phyloP scores from a whole-genome alignment of 805 yeast genomes.

The Wickerhamomyces rabaulensis region DNA sequence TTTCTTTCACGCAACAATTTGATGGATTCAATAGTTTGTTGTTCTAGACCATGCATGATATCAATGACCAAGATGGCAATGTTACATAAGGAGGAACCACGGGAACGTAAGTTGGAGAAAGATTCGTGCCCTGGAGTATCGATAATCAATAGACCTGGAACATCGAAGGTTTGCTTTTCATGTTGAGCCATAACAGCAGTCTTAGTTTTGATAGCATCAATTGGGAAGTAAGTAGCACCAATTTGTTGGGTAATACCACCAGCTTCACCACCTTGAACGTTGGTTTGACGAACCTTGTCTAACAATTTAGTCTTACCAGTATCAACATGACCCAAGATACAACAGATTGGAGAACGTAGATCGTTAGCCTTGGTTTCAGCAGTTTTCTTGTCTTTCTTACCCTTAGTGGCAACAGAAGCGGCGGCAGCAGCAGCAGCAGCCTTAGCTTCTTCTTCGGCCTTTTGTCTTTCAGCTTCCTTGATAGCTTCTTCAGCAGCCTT shows the following conservation, averaged over 20 bases:
- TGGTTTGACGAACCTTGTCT: conserved; percentile 97
- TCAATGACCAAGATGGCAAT: conserved; percentile 98
- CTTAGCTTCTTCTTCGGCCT: conserved; percentile 25
- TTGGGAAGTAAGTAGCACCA: conserved; percentile 99
- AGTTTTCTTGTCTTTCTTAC: conserved; percentile 21
- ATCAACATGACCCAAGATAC: conserved; percentile 99
- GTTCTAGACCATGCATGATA: conserved; percentile 98
- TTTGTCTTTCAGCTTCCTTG: conserved; percentile 20
- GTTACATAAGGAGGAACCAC: conserved; percentile 99
- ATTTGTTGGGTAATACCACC: conserved; percentile 99
- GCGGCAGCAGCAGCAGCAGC: conserved; percentile 14
- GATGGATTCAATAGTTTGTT: conserved; percentile 93
- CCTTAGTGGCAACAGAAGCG: conserved; percentile 4
- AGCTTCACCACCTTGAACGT: conserved; percentile 99
- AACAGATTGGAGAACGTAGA: conserved; percentile 97
- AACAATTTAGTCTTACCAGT: conserved; percentile 97
- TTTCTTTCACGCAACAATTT: conserved; percentile 90
- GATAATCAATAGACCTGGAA: conserved; percentile 93
- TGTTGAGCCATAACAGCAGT: conserved; percentile 86
- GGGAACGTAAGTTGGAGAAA: conserved; percentile 91
- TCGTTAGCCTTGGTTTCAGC: conserved; percentile 36
- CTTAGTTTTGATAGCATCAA: conserved; percentile 85
- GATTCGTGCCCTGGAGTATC: conserved; percentile 99
- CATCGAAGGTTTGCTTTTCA: conserved; percentile 83
- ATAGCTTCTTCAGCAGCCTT: conserved; percentile 20